Percentiles rank a stretch among this genome's conserved stretches.
Evolutionary conservation across 2,329 filamentous ascomycete genomes (phyloP).

Genomic region (Nemania sp.): DNA sequence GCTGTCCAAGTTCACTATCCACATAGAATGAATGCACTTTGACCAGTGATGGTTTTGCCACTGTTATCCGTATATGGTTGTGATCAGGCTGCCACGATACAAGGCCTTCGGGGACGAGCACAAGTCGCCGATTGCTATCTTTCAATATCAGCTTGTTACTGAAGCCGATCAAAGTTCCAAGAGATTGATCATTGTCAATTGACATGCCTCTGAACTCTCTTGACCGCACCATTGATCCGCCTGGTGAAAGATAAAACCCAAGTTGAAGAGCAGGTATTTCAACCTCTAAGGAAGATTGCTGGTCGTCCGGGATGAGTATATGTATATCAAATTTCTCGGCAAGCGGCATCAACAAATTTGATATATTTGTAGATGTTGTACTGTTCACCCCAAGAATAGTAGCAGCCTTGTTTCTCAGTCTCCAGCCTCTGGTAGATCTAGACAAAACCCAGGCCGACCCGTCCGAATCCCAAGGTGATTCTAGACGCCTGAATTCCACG

Average conservation of each 20-base stretch:
- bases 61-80: slow-evolving; percentile 16
- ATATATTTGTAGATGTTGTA: slow-evolving; percentile 38
- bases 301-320: slow-evolving; percentile 28
- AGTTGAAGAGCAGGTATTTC: slow-evolving; percentile 52
- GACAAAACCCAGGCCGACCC: slow-evolving; percentile 1
- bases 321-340: slow-evolving; percentile 44
- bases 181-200: slow-evolving; percentile 49
- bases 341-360: slow-evolving; percentile 41
- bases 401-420: background rate
- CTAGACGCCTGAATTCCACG: slow-evolving; percentile 6
- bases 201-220: slow-evolving; percentile 54
- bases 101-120: slow-evolving; percentile 9
- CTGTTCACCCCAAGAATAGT: slow-evolving; percentile 38
- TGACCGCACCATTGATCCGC: slow-evolving; percentile 43
- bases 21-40: slow-evolving; percentile 46
- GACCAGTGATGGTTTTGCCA: slow-evolving; percentile 6
- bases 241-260: slow-evolving; percentile 46
- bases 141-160: slow-evolving; percentile 53
- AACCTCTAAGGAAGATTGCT: slow-evolving; percentile 21
- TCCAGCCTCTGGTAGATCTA: slow-evolving; percentile 3
- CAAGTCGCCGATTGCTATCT: slow-evolving; percentile 19
- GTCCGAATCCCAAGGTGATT: background rate
- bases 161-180: slow-evolving; percentile 55
- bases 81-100: background rate
- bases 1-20: slow-evolving; percentile 51